Evolutionary conservation across 2,329 filamentous ascomycete species (phyloP).

Genomic region (Penicillium oxalicum): DNA sequence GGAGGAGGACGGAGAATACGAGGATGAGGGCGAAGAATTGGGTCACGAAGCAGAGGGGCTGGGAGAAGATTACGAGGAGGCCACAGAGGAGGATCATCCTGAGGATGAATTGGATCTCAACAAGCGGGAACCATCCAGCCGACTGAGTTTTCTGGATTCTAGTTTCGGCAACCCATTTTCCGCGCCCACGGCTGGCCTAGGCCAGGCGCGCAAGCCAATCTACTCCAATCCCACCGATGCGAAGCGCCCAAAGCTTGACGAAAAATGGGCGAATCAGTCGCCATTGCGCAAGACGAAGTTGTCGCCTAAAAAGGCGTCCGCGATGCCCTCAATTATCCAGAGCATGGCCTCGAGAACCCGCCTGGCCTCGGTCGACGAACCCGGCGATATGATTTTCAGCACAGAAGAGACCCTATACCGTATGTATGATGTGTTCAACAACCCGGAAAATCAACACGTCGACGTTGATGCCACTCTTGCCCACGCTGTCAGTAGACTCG

Average conservation of each 20-base stretch:
- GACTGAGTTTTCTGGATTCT: constrained; percentile 30
- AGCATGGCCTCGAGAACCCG: constrained; percentile 56
- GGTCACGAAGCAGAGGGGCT: constrained; percentile 11
- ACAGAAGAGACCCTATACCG: constrained; percentile 66
- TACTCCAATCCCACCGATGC: constrained; percentile 40
- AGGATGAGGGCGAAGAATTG: constrained; percentile 30
- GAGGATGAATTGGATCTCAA: constrained; percentile 28
- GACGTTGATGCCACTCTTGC: constrained; percentile 30
- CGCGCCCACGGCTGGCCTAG: constrained; percentile 9
- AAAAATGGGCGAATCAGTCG: constrained; percentile 33
- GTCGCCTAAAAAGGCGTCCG: constrained; percentile 49
- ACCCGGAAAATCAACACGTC: constrained; percentile 26
- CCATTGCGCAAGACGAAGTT: constrained; percentile 31
- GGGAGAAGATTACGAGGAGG: constrained; percentile 38
- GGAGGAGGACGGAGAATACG: constrained; percentile 28
- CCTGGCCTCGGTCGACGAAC: constrained; percentile 59
- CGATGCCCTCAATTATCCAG: constrained; percentile 66
- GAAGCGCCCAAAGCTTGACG: constrained; percentile 39
- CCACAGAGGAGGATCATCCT: constrained; percentile 39
- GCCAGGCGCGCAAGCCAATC: constrained; percentile 30
- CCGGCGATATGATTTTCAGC: constrained; percentile 63
- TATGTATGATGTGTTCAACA: constrained; percentile 50
- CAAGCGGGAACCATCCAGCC: constrained; percentile 11
- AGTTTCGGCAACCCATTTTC: constrained; percentile 23
- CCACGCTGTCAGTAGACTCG: constrained; percentile 31